Conservation (phyloP, 2,329 filamentous ascomycete genomes). For the Teratosphaeria destructans region DNA sequence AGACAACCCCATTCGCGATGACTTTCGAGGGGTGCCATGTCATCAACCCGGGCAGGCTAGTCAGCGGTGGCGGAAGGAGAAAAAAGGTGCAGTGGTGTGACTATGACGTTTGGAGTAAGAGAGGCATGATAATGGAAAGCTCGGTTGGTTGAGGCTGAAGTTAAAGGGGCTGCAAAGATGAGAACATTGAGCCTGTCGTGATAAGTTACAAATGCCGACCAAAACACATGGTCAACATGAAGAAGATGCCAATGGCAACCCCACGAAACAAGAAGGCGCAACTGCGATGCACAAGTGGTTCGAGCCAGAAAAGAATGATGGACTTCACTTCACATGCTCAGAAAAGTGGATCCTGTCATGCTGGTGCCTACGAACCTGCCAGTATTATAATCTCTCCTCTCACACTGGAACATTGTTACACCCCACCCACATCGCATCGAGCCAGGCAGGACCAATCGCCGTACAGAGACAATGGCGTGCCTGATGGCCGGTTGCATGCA, state of each 20-base stretch:
- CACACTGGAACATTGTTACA: background rate
- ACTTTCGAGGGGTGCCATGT: conserved; percentile 95
- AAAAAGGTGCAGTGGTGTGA: conserved; percentile 71
- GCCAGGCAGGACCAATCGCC: background rate
- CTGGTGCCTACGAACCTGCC: background rate
- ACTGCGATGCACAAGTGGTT: background rate
- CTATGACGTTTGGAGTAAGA: conserved; percentile 58
- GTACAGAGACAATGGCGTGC: background rate
- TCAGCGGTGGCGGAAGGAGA: conserved; percentile 49
- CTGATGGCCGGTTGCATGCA: background rate
- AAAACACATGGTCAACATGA: background rate
- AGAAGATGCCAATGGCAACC: background rate
- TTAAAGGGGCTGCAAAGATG: background rate
- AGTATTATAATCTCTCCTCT: background rate
- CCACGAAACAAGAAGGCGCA: background rate
- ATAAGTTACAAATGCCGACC: background rate
- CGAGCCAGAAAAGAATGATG: background rate
- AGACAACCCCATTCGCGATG: conserved; percentile 70
- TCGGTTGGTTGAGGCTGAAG: conserved; percentile 18
- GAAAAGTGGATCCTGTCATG: background rate
- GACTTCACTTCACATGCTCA: background rate
- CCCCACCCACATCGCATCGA: background rate
- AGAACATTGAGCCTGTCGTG: background rate
- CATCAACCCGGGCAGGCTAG: conserved; percentile 76
- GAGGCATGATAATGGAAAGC: conserved; percentile 54